phyloP scores from a whole-genome alignment of 1,284 basidiomycete species.

The Irpex sp. region DNA sequence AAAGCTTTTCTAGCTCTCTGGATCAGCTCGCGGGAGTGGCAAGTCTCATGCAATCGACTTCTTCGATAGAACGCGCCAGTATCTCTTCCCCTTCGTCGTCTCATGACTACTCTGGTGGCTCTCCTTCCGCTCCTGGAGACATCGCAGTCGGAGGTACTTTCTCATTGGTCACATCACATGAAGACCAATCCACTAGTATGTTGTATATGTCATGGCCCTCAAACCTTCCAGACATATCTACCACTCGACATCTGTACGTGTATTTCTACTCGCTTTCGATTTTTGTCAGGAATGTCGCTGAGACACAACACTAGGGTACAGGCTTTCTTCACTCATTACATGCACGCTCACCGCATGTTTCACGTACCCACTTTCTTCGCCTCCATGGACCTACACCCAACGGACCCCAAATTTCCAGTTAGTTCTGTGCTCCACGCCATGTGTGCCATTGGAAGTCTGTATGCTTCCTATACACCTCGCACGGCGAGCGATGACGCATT shows the following conservation, averaged over 20 bases:
- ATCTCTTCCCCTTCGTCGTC: conserved; percentile 4
- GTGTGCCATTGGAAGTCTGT: conserved; percentile 63
- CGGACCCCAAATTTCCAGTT: conserved; percentile 65
- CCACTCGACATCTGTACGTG: conserved; percentile 51
- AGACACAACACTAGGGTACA: conserved; percentile 44
- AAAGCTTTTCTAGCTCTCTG: conserved; percentile 6
- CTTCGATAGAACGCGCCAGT: neutral
- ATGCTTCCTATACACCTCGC: conserved; percentile 45
- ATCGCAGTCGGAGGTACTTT: neutral
- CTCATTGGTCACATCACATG: neutral
- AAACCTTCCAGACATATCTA: conserved; percentile 53
- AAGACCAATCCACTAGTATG: conserved; percentile 32
- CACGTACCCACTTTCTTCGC: conserved; percentile 58
- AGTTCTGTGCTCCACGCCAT: conserved; percentile 65
- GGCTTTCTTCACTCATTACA: conserved; percentile 65
- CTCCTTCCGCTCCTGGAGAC: neutral
- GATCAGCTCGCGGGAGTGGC: conserved; percentile 11
- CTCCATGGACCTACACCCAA: conserved; percentile 53
- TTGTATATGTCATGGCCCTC: conserved; percentile 49
- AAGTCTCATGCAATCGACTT: conserved; percentile 3
- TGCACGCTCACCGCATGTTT: conserved; percentile 59
- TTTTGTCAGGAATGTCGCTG: neutral
- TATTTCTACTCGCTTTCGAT: neutral
- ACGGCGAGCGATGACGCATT: conserved; percentile 37
- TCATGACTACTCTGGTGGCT: neutral